Base-by-base conservation (phyloP, 2,329 filamentous ascomycete species). In the Pseudogymnoascus sp. region DNA sequence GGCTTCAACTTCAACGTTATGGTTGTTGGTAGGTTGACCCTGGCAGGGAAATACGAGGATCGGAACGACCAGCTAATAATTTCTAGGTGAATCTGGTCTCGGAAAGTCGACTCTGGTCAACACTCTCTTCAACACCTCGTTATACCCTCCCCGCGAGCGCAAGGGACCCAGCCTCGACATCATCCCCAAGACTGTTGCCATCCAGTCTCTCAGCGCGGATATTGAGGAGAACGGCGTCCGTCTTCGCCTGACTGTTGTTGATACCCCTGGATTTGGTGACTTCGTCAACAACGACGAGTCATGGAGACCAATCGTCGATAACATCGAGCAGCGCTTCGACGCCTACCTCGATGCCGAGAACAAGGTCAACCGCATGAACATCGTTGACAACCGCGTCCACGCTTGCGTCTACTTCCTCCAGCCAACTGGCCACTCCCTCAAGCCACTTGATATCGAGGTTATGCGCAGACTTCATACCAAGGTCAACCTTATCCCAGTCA, bases 1-100 rank as follows among this genome's bases (percentile, higher is more conserved):
- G 95, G 95, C 66, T 99, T 99, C 86, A 99, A 97, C 86, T 99
- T 99, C 85, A 99, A 99, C 77, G 95, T 99, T 71, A 99, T 99
- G 95, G 95, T 99, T 79, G 95, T 99, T 79, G 95, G 95, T 97
- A 84, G 75, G 93, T 88, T 63, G n/a, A 42, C 36, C 23, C 4
- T 59, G 8, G 66, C 40, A 4, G 16, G 14, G 25, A 59, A 11
- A 12, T 42, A 34, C 42, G 18, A 36, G 6, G 23, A n/a, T n/a
- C 9, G 63, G 40, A 16, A 46, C 23, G 61, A 23, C 62, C 21
- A 60, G 31, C 59, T 65, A 56, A 46, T 65, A 16, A 49, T 31
- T 28, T 40, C 4, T 70, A 97, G 95, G 95, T 85, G 95, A 99
- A 88, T 99, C 95, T 75, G 95, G 95, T 70, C 87, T 99, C 70